Conservation (phyloP, 306 rosid genomes). For the Cicer bijugum region DNA sequence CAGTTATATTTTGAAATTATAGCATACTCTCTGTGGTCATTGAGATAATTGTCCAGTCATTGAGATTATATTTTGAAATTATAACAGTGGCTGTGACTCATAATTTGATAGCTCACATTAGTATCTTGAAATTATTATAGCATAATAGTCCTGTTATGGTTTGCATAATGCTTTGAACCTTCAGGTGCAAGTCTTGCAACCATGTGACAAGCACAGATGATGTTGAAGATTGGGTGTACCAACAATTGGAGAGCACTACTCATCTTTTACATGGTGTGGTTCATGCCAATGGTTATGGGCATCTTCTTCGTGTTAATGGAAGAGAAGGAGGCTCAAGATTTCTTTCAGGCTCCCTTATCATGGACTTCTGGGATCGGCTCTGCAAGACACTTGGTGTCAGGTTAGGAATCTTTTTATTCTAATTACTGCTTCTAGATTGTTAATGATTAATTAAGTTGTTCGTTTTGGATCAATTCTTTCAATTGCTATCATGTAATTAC, state of each 20-base stretch:
- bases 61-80: no score
- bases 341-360: conserved; percentile 81
- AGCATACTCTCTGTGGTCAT: not conserved
- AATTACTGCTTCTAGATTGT: not conserved
- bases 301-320: conserved; percentile 94
- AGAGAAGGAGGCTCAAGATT: conserved; percentile 89
- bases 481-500: not conserved
- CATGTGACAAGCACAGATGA: conserved; percentile 80
- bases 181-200: conserved; percentile 96
- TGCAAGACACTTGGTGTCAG: conserved; percentile 83
- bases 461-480: not conserved
- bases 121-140: not conserved
- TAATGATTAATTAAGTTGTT: conserved; percentile 1
- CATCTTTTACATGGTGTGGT: conserved; percentile 91
- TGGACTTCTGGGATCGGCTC: conserved; percentile 94
- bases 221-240: conserved; percentile 89
- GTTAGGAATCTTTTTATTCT: conserved; percentile 44
- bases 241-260: conserved; percentile 81
- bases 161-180: conserved; percentile 36
- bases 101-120: not conserved
- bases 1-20: not conserved
- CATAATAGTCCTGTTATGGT: not conserved
- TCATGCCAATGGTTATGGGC: conserved; percentile 94
- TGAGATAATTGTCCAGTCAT: no score
- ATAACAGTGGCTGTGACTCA: no score